These are phyloP conservation scores for Syzygium malaccense DNA, from an alignment of 441 rosid genomes.

Conservation along the genomic window DNA sequence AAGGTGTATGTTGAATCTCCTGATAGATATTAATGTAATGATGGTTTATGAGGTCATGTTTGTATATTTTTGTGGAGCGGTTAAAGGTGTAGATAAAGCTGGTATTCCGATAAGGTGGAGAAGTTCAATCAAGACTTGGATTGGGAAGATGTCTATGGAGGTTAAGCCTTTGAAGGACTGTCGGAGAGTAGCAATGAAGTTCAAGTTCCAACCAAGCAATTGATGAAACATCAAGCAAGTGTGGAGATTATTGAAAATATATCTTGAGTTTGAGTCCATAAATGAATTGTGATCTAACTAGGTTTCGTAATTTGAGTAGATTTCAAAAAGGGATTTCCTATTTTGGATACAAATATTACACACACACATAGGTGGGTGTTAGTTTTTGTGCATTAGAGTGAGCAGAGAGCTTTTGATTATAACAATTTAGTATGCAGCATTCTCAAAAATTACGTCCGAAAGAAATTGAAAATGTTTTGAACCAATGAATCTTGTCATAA, in stretches of 20 bases:
- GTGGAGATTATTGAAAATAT: background rate
- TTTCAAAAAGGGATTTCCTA: background rate
- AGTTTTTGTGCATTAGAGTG: background rate
- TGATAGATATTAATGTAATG: background rate
- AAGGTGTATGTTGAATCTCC: background rate
- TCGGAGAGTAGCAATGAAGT: background rate
- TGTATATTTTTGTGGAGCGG: background rate
- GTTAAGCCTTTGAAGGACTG: background rate
- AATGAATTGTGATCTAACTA: background rate
- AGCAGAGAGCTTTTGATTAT: background rate
- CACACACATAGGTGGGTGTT: background rate
- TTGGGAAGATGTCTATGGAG: background rate
- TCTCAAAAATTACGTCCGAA: background rate
- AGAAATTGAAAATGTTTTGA: background rate
- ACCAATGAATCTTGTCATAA: background rate
- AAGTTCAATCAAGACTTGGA: background rate
- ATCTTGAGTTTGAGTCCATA: background rate
- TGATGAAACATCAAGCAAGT: background rate
- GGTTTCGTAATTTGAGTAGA: background rate
- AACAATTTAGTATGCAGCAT: background rate
- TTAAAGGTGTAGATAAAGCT: background rate
- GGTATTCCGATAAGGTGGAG: background rate
- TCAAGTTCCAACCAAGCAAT: background rate
- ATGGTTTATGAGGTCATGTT: background rate
- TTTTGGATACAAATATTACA: background rate